Evolutionary conservation across 139 green algal genomes (phyloP).

Genomic region (Spirogloea muscicola): DNA sequence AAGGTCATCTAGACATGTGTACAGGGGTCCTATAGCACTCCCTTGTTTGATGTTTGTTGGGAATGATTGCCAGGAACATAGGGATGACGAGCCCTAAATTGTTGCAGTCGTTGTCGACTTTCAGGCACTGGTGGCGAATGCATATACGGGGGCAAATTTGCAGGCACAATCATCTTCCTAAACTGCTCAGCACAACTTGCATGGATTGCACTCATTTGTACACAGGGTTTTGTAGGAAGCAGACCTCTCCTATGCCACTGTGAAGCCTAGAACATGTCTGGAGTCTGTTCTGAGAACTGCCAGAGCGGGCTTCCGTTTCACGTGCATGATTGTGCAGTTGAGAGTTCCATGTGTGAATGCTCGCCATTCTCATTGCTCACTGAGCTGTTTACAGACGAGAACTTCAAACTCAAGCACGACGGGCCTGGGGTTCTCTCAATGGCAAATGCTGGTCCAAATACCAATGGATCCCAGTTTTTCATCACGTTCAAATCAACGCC

Average conservation of each 20-base stretch:
- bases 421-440: conserved; percentile 50
- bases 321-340: not conserved
- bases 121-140: conserved; percentile 56
- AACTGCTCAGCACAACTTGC: not conserved
- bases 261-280: too few species aligned
- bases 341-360: not conserved
- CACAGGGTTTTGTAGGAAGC: too few species aligned
- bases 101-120: not conserved
- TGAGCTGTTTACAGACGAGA: conserved; percentile 54
- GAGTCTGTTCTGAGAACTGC: too few species aligned
- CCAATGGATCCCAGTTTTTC: conserved; percentile 64
- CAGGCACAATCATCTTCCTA: conserved; percentile 5
- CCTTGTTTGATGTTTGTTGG: too few species aligned
- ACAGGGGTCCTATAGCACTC: too few species aligned
- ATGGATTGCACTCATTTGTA: too few species aligned
- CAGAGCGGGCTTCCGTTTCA: too few species aligned
- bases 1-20: too few species aligned
- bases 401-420: conserved; percentile 79
- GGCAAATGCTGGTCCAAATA: conserved; percentile 58
- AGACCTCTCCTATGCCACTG: too few species aligned
- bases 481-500: conserved; percentile 55
- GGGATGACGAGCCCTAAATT: not conserved
- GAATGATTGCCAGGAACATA: too few species aligned
- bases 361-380: not conserved
- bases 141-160: conserved; percentile 63